These are phyloP conservation scores for Antitrichia curtipendula DNA, from an alignment of 225 moss, liverwort and hornwort species.

Conservation along the genomic window DNA sequence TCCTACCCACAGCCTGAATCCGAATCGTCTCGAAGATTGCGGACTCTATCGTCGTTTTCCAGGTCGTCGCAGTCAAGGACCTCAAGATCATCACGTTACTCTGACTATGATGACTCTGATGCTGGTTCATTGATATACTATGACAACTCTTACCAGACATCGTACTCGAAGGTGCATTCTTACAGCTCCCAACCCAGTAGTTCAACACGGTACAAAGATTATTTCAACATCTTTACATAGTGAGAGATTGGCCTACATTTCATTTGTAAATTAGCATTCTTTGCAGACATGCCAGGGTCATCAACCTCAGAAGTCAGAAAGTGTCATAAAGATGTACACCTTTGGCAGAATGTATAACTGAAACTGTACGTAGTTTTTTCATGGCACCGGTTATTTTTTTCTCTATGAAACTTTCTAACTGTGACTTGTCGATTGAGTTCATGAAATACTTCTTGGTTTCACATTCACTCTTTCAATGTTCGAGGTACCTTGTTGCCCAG, in stretches of 20 bases:
- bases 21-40: conserved; percentile 2
- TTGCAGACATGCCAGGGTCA: neutral
- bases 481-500: neutral
- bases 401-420: neutral
- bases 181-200: neutral
- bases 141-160: neutral
- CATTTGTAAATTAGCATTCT: neutral
- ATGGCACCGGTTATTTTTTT: neutral
- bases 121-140: conserved; percentile 1
- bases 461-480: neutral
- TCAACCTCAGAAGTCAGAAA: neutral
- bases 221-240: conserved; percentile 28
- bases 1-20: conserved; percentile 12
- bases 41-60: neutral
- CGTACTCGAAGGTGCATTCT: neutral
- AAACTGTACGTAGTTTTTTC: neutral
- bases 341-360: neutral
- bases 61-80: neutral
- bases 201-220: conserved; percentile 11
- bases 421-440: neutral
- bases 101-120: neutral
- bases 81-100: neutral
- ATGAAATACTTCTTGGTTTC: neutral
- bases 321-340: neutral
- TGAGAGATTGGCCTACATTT: neutral